phyloP scores from a whole-genome alignment of 164 flowering plant species.

The Piper betle region DNA sequence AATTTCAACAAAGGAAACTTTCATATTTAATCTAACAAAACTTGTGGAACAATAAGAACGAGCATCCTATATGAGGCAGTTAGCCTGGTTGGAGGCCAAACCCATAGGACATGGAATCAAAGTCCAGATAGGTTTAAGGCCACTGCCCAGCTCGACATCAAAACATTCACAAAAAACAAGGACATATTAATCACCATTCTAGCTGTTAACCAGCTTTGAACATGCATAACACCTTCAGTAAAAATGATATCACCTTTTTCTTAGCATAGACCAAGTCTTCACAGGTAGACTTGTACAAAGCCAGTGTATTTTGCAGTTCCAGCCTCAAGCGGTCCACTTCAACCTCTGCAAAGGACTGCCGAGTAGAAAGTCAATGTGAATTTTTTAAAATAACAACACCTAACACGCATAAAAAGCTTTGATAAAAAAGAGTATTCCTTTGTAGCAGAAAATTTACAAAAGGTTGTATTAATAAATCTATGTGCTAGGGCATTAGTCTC shows the following conservation, averaged over 20 bases:
- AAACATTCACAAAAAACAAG: too few species aligned
- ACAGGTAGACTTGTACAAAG: conserved; percentile 58
- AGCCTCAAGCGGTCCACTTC: conserved; percentile 40
- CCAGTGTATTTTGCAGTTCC: conserved; percentile 39
- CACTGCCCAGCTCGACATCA: too few species aligned
- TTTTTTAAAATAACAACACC: not conserved
- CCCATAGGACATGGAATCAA: not conserved
- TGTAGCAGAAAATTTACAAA: not conserved
- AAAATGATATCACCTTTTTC: conserved; percentile 30
- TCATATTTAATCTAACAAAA: too few species aligned
- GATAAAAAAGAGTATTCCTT: not conserved
- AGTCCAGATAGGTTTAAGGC: not conserved
- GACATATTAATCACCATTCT: too few species aligned
- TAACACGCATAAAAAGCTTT: not conserved
- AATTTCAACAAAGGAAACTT: not conserved
- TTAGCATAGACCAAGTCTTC: conserved; percentile 51
- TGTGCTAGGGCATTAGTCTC: not conserved
- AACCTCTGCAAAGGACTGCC: conserved; percentile 35
- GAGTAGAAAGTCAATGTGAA: not conserved
- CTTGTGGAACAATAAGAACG: too few species aligned
- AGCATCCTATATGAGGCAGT: not conserved
- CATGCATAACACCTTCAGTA: not conserved
- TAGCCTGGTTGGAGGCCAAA: not conserved
- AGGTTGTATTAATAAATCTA: not conserved
- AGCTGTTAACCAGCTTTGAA: not conserved